Evolutionary conservation across 2,329 filamentous ascomycete species (phyloP), one percentile per base, ranked within the genome.

Genomic region (Chaetomium strumarium): DNA sequence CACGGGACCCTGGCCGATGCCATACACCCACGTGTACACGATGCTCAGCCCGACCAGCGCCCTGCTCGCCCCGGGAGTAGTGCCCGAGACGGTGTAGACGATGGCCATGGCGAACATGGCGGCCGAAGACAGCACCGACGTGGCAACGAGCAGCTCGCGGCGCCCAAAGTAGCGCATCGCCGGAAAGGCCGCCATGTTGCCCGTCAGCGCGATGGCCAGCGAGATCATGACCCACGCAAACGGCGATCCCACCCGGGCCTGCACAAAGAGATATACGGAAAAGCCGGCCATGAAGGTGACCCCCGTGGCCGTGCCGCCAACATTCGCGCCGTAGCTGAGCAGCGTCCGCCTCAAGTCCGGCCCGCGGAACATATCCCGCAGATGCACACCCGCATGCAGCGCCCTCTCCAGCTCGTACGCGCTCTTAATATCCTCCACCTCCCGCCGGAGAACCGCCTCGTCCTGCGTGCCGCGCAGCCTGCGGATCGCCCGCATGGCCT

Each of bases 21-120:
- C 62, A 41, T 60, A 63, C 12, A 64, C 48, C 55, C 60, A 63
- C 1, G 59, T 61, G 31, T 56, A 64, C 24, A 64, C 58, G 39
- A 60, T 62, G 41, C 56, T 58, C 51, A 64, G 38, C 19, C 47
- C 62, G 2, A 64, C 61, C 1, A 61, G 52, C 12, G 60, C 58
- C 31, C 57, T 62, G 39, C 55, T 55, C 19, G 58, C 60, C 8
- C 46, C 47, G 5, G 55, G 16, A 2, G 50, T 38, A 11, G 34
- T 36, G 1, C 45, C 46, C 6, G 55, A 52, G 19, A 59, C 55
- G n/a, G 58, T 58, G 41, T 62, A 62, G 17, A 55, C 56, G 16
- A 63, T 57, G 38, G 60, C 62, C 55, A 64, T 63, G 38, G 57
- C 59, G 17, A 60, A 56, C 55, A 57, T 58, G 44, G 54, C 55